Base-by-base conservation (phyloP, 306 rosid species). In the Inga leiocalycina region DNA sequence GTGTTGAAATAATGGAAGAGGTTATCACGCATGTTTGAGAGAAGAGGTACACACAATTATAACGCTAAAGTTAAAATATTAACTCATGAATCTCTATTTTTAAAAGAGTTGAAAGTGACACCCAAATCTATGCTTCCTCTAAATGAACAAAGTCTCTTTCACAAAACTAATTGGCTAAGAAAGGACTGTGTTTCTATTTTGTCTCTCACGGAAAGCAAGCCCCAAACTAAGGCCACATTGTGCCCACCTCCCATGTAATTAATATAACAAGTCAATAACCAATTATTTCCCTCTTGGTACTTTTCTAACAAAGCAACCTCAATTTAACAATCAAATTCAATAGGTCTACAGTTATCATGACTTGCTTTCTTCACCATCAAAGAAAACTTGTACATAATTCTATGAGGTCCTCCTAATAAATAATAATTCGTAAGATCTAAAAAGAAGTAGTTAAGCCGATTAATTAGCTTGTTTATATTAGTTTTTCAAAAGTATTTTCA, bases 201-300 rank as follows among this genome's bases (percentile, higher is more conserved):
- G 56, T 45, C 10, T 45, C 19, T 24, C 14, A 22, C 15, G 3
- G 41, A 73, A 13, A 73, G 24, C 61, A 73, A 73, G 24, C 61
- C 48, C 20, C 34, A 30, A 46, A 46, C 14, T 2, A 14, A 13
- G 44, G 8, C 43, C 8, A 15, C 11, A 66, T 32, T 6, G 9
- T 0, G 12, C 30, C 64, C 8, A 2, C 64, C 64, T 57, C 30
- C 1, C 13, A 57, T 12, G 13, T 44, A n/a, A 59, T 27, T 8
- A 20, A 8, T n/a, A 22, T 59, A 24, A 12, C 1, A 64, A 64
- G 37, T 5, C 69, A 24, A 34, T 32, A 15, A 15, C 44, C 37
- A 69, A 76, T 76, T 43, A 57, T 59, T 71, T 83, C 66, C 35
- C 79, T 45, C 30, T 24, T 61, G 46, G 20, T 76, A 22, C 71